These are phyloP conservation scores for Hebeloma cylindrosporum DNA, from an alignment of 768 basidiomycete genomes.

Conservation along the genomic window DNA sequence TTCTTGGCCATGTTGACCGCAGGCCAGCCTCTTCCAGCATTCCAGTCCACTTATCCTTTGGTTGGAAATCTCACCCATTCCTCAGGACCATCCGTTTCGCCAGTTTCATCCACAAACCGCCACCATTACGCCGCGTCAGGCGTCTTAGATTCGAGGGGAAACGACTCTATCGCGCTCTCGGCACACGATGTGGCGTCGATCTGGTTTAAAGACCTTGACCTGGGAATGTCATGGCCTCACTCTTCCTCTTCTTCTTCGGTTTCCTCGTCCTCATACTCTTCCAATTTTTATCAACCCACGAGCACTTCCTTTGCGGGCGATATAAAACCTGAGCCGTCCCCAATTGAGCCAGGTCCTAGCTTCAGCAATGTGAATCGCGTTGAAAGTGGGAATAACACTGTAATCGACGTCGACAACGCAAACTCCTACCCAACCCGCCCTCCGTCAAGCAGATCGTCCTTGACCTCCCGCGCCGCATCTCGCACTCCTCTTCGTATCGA, in stretches of 20 bases:
- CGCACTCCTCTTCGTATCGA: no score
- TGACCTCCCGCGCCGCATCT: not conserved
- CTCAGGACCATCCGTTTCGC: conserved; percentile 5
- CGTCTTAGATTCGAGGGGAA: conserved; percentile 36
- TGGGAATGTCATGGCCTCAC: conserved; percentile 11
- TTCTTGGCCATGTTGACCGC: conserved; percentile 50
- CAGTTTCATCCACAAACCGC: conserved; percentile 31
- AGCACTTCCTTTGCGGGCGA: no score
- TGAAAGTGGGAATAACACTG: conserved; percentile 3
- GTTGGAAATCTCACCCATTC: no score
- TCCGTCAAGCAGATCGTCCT: not conserved
- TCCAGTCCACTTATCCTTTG: conserved; percentile 37
- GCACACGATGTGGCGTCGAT: conserved; percentile 58
- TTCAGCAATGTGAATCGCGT: conserved; percentile 12
- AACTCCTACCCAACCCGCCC: conserved; percentile 11
- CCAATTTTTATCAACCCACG: no score
- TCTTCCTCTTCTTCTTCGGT: not conserved
- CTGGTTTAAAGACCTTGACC: conserved; percentile 52
- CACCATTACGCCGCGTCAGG: conserved; percentile 36
- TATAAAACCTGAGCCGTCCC: conserved; percentile 35
- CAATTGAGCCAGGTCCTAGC: conserved; percentile 18
- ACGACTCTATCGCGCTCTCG: conserved; percentile 47
- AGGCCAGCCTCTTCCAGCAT: conserved; percentile 36
- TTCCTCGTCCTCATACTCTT: no score
- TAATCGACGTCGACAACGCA: conserved; percentile 10